Evolutionary conservation across 495 filamentous ascomycete species (phyloP), one percentile per base, ranked within the genome.

Genomic region (Apiosordaria backusii): DNA sequence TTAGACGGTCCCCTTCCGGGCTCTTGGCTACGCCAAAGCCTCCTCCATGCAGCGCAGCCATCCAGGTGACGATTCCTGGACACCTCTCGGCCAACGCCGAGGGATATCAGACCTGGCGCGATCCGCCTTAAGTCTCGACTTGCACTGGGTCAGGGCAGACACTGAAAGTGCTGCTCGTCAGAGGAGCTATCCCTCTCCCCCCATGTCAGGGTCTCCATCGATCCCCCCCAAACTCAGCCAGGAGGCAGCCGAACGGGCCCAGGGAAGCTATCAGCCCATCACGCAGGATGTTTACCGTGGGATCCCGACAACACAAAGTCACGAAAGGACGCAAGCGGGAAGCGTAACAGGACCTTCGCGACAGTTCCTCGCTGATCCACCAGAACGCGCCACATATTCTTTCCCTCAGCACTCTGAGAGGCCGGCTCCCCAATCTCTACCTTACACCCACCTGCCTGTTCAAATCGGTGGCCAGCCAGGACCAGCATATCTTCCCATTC

Each of bases 181-280:
- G 71, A 82, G 84, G 86, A 87, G 87, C 77, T 86, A 89, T 78
- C 85, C 86, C 80, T 89, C 88, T 83, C 89, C 88, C 85, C 88
- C 89, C 85, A 93, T 93, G 90, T 92, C 90, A 85, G 87, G 88
- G 77, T 89, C 88, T 81, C 87, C 88, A 77, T 85, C 84, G 78
- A 82, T 84, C 71, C 87, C 88, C 79, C 83, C 82, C 76, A 88
- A 89, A 80, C 79, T 82, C 77, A 86, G 79, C 76, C 83, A 78
- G 79, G 84, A 83, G 80, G 81, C 76, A 76, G 83, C 79, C 82
- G 82, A 85, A 79, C 81, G 80, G 79, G 78, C 76, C 76, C 82
- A 83, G 76, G 81, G 79, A 70, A 73, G 74, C 66, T 85, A 81
- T 73, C 79, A 74, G 74, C 71, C 76, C 61, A 72, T 74, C 57